phyloP scores from a whole-genome alignment of 768 basidiomycete genomes.

The Boletus speciosus region DNA sequence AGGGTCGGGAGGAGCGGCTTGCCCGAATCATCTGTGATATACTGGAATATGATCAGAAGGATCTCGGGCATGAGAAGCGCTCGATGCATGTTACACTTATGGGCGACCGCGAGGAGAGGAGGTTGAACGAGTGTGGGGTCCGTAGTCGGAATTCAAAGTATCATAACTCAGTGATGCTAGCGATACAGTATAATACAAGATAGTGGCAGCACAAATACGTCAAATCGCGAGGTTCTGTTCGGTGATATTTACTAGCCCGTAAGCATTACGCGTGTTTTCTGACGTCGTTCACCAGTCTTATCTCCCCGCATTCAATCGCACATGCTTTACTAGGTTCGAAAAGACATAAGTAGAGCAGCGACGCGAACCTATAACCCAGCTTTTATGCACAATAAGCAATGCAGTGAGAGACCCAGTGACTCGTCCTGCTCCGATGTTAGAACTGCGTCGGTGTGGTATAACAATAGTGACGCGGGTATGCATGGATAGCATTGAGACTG shows the following conservation, averaged over 20 bases:
- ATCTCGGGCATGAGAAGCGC: conserved; percentile 21
- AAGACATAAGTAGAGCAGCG: too few species aligned
- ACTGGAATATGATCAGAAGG: conserved; percentile 21
- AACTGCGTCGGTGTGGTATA: neutral
- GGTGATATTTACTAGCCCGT: neutral
- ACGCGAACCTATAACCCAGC: neutral
- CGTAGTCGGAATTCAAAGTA: neutral
- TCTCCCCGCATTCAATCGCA: neutral
- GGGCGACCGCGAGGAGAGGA: neutral
- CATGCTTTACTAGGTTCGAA: too few species aligned
- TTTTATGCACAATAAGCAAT: neutral
- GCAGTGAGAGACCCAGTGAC: neutral
- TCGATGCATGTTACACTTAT: conserved; percentile 11
- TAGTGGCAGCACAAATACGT: neutral
- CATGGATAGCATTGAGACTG: neutral
- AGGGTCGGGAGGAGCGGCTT: conserved; percentile 16
- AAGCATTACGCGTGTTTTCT: neutral
- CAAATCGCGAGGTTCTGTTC: neutral
- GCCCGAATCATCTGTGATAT: conserved; percentile 15
- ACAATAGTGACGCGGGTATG: too few species aligned
- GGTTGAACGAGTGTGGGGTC: neutral
- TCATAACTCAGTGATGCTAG: neutral
- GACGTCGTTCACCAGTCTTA: neutral
- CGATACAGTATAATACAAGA: neutral
- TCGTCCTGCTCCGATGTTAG: neutral